Evolutionary conservation across 1,139 yeast species (phyloP).

Genomic region (Candida albicans): DNA sequence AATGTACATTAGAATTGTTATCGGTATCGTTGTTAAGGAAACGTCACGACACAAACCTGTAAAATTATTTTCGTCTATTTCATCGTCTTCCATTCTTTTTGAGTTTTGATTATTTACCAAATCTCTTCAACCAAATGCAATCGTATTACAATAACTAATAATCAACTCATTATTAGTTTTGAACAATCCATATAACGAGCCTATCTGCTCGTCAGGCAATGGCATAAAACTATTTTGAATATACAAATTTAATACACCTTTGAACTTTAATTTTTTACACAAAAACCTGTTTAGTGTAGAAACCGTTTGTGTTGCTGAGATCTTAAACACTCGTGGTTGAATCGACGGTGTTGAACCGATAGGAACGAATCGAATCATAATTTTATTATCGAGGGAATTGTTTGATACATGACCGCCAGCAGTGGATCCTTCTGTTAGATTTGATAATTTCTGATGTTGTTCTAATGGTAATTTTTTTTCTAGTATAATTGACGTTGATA

Average conservation of each 20-base stretch:
- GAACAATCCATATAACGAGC: constrained; percentile 46
- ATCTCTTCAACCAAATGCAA: constrained; percentile 54
- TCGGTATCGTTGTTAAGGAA: too few species aligned
- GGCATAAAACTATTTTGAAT: constrained; percentile 64
- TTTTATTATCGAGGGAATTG: constrained; percentile 20
- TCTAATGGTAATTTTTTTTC: constrained; percentile 18
- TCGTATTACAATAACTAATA: constrained; percentile 53
- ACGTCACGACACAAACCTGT: too few species aligned
- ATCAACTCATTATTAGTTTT: constrained; percentile 51
- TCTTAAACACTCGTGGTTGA: constrained; percentile 49
- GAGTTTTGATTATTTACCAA: not conserved
- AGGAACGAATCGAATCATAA: constrained; percentile 53
- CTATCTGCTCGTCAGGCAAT: constrained; percentile 55
- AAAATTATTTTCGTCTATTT: not conserved
- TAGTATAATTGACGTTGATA: constrained; percentile 26
- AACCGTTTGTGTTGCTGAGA: constrained; percentile 47
- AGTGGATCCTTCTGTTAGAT: not conserved
- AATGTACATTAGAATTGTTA: too few species aligned
- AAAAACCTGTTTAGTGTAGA: constrained; percentile 48
- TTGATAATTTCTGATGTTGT: constrained; percentile 12
- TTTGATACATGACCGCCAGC: not conserved
- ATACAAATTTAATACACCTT: constrained; percentile 35
- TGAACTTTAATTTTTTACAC: constrained; percentile 37
- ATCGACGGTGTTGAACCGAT: constrained; percentile 58
- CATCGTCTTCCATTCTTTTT: not conserved